Evolutionary conservation across 768 basidiomycete genomes (phyloP), one percentile per base, ranked within the genome.

Genomic region (Steccherinum ochraceum): DNA sequence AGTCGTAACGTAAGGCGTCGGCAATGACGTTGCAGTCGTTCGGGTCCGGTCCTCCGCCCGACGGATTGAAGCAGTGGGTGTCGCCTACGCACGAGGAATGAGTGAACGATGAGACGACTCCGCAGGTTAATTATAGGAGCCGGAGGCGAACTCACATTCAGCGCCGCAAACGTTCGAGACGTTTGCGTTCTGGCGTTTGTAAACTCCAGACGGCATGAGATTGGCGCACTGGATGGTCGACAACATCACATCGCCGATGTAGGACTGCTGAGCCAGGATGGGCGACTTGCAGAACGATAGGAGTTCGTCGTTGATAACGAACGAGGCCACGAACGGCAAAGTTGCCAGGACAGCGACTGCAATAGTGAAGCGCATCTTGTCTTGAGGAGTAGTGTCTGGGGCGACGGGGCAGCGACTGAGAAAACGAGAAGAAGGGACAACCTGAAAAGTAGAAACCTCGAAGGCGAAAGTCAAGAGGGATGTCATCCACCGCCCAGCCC

Each of bases 21-120:
- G 75, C 69, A 52, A 80, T 77, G 47, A 78, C 64, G 58, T 70
- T 63, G 53, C 73, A 77, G 18, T 79, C 74, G 51, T 72, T 71
- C 2, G 73, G 72, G 60, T 74, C 64, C 1, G 76, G 76, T 25
- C 75, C 77, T 57, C 74, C 74, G 18, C 73, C 74, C 2, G 72
- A 55, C 2, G 73, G 72, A 10, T 57, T 51, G 67, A 75, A 78
- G 66, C 74, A 78, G 60, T 73, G 71, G 4, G 69, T 73, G 52
- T 53, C 61, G 45, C 57, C 59, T 60, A 45, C 13, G 20, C 45
- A 24, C 26, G 46, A 13, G n/a, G 44, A 26, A 16, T 19, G 20
- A 24, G 30, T 7, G 30, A 24, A 25, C 24, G 5, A 27, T 7
- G 25, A 48, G 19, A 16, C 3, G 13, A 24, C 24, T 19, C 26